Conservation (phyloP, 2,329 filamentous ascomycete genomes). For the Chrysoporthe cubensis region DNA sequence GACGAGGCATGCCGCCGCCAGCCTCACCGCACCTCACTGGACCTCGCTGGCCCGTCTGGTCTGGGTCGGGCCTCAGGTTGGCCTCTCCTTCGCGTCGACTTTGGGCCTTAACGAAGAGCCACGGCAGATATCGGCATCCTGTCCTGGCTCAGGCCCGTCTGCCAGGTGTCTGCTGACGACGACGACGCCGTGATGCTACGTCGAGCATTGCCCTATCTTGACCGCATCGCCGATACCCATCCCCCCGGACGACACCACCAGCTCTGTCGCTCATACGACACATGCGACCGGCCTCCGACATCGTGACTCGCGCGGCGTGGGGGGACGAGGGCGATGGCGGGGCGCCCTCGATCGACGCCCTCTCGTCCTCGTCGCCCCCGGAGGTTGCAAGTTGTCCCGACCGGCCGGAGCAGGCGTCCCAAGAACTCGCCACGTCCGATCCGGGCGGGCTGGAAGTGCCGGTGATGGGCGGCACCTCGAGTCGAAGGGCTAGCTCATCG, state of each 20-base stretch:
- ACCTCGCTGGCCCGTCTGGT: too few relatives aligned
- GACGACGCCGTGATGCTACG: background rate
- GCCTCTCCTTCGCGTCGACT: background rate
- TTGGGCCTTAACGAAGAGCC: background rate
- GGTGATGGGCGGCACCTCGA: background rate
- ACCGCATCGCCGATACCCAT: background rate
- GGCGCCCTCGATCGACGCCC: background rate
- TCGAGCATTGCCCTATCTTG: background rate
- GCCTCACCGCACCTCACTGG: too few relatives aligned
- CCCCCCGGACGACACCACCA: slow-evolving; percentile 12
- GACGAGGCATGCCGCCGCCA: too few relatives aligned
- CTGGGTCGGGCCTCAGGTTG: too few relatives aligned
- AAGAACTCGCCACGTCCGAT: background rate
- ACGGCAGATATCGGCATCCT: slow-evolving; percentile 18
- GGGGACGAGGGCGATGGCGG: background rate
- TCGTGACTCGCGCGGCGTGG: slow-evolving; percentile 22
- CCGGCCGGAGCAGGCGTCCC: background rate
- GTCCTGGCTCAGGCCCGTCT: slow-evolving; percentile 13
- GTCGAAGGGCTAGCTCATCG: background rate
- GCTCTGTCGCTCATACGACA: background rate
- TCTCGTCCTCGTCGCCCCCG: background rate
- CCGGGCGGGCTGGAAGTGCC: background rate
- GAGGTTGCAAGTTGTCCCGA: background rate
- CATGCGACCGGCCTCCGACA: slow-evolving; percentile 10
- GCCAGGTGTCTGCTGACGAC: slow-evolving; percentile 2